Evolutionary conservation across 139 green algal genomes (phyloP), one percentile per base, ranked within the genome.

Genomic region (Coelastrella sp.): DNA sequence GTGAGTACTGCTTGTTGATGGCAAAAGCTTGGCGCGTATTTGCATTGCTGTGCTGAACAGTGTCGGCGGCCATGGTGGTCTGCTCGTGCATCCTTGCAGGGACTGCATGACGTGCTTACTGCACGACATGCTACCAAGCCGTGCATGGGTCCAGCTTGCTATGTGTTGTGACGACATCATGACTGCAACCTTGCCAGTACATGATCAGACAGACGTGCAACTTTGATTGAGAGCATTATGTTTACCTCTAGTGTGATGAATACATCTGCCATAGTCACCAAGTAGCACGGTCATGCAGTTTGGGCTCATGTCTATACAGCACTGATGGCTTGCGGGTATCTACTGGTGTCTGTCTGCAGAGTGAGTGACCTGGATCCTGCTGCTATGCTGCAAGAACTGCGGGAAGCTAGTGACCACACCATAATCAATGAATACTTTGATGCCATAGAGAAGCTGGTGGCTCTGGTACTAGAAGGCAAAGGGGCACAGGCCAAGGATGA

Each of bases 401-500:
- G 77, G 7, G 65, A 61, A 7, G 68, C 7, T 4, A 64, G 11
- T 0, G 85, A 90, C 32, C 88, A 84, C 80, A 71, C 68, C 23
- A 75, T 89, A 1, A 91, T 91, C 59, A 79, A 91, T 22, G 80
- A 88, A 22, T 91, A 91, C 80, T 88, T 91, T 91, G 88, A 88
- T 32, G 57, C 80, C 20, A 91, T 91, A 22, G 88, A 91, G 11
- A 73, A 89, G 71, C 88, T 91, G 58, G 57, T 91, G n/a, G 54
- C n/a, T 5, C 22, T 88, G 5, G 80, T 91, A 3, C 6, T 85
- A 47, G 87, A 91, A 4, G 88, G 88, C 6, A 47, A 23, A 5
- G 86, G 61, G 23, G 23, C 73, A 32, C 61, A 86, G 54, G 86
- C 76, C 13, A 77, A 66, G 11, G 86, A 79, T 54, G 86, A 90